Evolutionary conservation across 2,329 filamentous ascomycete species (phyloP), one percentile per base, ranked within the genome.

Genomic region (Parafenestella ontariensis): DNA sequence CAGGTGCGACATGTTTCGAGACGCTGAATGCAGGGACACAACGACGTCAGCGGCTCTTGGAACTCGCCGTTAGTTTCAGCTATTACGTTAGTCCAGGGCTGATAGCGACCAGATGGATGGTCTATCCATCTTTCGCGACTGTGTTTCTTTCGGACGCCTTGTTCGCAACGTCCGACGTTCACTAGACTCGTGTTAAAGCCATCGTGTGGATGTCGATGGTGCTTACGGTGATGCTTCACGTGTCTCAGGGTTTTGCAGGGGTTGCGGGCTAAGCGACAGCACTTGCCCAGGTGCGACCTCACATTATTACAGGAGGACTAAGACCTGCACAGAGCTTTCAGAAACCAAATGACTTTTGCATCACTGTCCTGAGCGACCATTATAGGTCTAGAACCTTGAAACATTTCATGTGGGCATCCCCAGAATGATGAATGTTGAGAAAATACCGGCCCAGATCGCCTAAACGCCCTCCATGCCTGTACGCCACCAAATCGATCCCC

Each of bases 1-100:
- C 17, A 51, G 17, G 24, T 61, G 55, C 55, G 46, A 58, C 55
- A 52, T 34, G 45, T 29, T 44, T 23, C 52, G 44, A 54, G 56
- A 59, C 52, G 37, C 41, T 17, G 28, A 24, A 44, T 37, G 62
- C 64, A 66, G 58, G 57, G 56, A 61, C 61, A 36, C 58, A 54
- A 40, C 61, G 55, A 70, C 68, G 66, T 71, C 68, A 70, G 65
- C 61, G 67, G 59, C 59, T 59, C 52, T 26, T 40, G 47, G 56
- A 57, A 54, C 56, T 50, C 49, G 37, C 20, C 37, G 46, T 65
- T 58, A 55, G 44, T 49, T 46, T 34, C 53, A 55, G 55, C 52
- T 46, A 45, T 42, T 20, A 39, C 37, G 36, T 54, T 49, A 40
- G 37, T n/a, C 3, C 29, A 39, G 21, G 11, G 28, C 37, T 51